Evolutionary conservation across 257 asterid species (phyloP).

Genomic region (Phtheirospermum japonicum): DNA sequence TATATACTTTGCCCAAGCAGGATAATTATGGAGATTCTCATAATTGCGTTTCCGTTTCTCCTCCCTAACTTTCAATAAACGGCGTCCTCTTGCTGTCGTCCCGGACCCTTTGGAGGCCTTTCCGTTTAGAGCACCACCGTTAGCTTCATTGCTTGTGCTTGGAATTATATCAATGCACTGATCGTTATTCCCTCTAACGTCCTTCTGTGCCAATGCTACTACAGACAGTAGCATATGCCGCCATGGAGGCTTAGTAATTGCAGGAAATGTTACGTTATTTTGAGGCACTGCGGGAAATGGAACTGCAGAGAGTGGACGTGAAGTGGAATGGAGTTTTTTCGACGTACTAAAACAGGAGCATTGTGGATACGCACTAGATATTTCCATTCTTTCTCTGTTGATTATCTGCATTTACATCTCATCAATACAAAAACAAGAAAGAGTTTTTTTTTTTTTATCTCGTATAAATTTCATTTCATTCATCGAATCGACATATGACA

Average conservation of each 20-base stretch:
- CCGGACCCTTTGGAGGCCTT: slow-evolving; percentile 74
- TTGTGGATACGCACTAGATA: slow-evolving; percentile 31
- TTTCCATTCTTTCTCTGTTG: slow-evolving; percentile 30
- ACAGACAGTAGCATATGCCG: slow-evolving; percentile 27
- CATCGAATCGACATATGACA: neutral
- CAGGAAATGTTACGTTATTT: slow-evolving; percentile 21
- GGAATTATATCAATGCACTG: slow-evolving; percentile 27
- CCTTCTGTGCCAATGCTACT: slow-evolving; percentile 35
- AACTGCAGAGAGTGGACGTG: slow-evolving; percentile 30
- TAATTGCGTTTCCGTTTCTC: slow-evolving; percentile 84
- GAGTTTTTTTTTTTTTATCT: neutral
- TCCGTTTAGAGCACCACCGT: slow-evolving; percentile 27
- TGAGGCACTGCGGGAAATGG: slow-evolving; percentile 33
- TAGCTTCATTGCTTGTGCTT: slow-evolving; percentile 31
- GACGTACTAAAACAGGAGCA: slow-evolving; percentile 28
- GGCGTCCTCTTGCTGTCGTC: slow-evolving; percentile 84
- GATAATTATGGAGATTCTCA: slow-evolving; percentile 67
- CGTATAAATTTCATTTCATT: neutral
- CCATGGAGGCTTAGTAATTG: slow-evolving; percentile 28
- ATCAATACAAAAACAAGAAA: neutral
- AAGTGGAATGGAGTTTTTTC: slow-evolving; percentile 32
- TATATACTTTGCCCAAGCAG: slow-evolving; percentile 93
- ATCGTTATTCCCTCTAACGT: slow-evolving; percentile 27
- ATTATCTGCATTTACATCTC: slow-evolving; percentile 28
- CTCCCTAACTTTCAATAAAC: slow-evolving; percentile 80